Evolutionary conservation across 208 protist genomes (phyloP), one percentile per base, ranked within the genome.

Genomic region (Trypanosoma congolense): DNA sequence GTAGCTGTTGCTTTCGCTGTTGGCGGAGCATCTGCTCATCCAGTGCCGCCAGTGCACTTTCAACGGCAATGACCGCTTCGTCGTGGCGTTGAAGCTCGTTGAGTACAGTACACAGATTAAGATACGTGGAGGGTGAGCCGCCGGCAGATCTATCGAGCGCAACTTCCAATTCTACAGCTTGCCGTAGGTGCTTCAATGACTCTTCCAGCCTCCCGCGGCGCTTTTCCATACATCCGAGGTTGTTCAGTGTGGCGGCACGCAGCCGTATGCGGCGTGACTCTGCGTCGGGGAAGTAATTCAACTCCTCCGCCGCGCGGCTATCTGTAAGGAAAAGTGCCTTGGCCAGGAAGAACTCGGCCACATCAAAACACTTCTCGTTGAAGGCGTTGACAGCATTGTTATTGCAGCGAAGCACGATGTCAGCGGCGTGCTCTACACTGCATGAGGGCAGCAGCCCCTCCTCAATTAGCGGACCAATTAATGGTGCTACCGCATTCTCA

Each of bases 181-280:
- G 71, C 28, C 74, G 67, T 6, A 96, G 67, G 48, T 90, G 81
- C 3, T 57, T 16, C 2, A 92, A 69, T 6, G 87, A 75, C 3
- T 75, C 57, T 18, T 76, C 65, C 21, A 84, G 56, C 2, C 59
- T 60, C 21, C 71, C 75, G 16, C 90, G 86, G 12, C 85, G 78
- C 25, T 81, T 78, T 56, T 92, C 81, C 67, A 96, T 78, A 57
- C 86, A 94, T 12, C 90, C 90, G 25, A 93, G 71, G 66, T 96
- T 93, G 70, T 96, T 96, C 42, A 80, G 72, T 52, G 90, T 96
- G 3, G 84, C 65, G 1, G 84, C 87, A 40, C 86, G 83, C 54
- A 93, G 66, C 2, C 75, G 64, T 9, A 87, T 57, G 29, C 90
- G 68, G 18, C 77, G 65, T 33, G 70, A 19, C 16, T 85, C 80